Evolutionary conservation across 345 rosid genomes (phyloP).

Genomic region (Arabidopsis suecica): DNA sequence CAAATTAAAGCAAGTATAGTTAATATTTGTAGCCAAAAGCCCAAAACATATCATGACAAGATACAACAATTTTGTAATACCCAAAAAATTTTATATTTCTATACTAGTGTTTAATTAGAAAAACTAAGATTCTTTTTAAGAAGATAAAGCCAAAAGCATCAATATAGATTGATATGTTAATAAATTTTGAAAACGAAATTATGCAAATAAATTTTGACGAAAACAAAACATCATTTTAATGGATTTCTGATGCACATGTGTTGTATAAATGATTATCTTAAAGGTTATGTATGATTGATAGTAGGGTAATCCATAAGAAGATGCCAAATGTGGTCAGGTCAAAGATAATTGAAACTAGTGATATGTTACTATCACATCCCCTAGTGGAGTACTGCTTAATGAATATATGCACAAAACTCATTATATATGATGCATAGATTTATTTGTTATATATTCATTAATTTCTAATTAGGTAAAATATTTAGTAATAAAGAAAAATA

Average conservation of each 20-base stretch:
- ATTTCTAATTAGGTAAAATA: background rate
- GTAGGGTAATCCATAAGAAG: slow-evolving; percentile 5
- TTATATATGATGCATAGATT: background rate
- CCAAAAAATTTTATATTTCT: background rate
- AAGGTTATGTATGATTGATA: slow-evolving; percentile 9
- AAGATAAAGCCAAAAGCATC: background rate
- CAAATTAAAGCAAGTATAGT: background rate
- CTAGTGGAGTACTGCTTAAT: slow-evolving; percentile 5
- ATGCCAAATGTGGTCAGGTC: slow-evolving; percentile 20
- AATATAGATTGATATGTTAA: background rate
- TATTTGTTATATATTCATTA: background rate
- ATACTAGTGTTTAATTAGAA: background rate
- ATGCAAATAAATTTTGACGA: background rate
- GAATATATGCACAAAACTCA: slow-evolving; percentile 5
- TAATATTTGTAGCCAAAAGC: background rate
- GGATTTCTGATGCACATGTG: slow-evolving; percentile 26
- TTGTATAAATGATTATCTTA: background rate
- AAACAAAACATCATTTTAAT: background rate
- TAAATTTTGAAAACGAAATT: background rate
- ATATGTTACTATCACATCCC: slow-evolving; percentile 35
- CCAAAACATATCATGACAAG: slow-evolving; percentile 15
- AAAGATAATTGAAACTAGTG: slow-evolving; percentile 26
- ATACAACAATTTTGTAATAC: background rate
- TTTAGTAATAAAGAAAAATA: background rate
- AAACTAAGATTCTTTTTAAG: background rate